Conservation (phyloP, 2,329 filamentous ascomycete species). For the Dendryphion nanum region DNA sequence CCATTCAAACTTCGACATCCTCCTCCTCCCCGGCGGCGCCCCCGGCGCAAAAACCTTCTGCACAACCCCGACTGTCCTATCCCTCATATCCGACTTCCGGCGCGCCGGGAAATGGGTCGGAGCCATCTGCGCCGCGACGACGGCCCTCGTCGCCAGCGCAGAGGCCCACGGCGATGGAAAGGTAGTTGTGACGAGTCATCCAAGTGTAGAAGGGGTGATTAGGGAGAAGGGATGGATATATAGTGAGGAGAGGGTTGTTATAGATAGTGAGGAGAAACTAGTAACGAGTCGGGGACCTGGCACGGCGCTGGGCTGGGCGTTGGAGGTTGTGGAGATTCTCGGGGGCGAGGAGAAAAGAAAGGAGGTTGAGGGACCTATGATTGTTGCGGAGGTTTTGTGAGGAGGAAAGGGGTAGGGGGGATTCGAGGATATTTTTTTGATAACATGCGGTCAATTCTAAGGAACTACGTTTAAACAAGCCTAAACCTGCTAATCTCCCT, state of each 20-base stretch:
- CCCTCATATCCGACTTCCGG: slow-evolving; percentile 31
- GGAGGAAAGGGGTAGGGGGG: no score
- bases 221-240: slow-evolving; percentile 34
- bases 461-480: slow-evolving; percentile 1
- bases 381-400: slow-evolving; percentile 35
- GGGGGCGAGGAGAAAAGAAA: slow-evolving; percentile 47
- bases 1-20: slow-evolving; percentile 26
- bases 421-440: no score
- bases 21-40: slow-evolving; percentile 40
- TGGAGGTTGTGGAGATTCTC: slow-evolving; percentile 39
- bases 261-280: slow-evolving; percentile 33
- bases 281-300: slow-evolving; percentile 40
- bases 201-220: slow-evolving; percentile 35
- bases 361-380: slow-evolving; percentile 50
- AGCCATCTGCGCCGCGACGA: slow-evolving; percentile 40
- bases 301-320: slow-evolving; percentile 37
- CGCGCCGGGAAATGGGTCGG: slow-evolving; percentile 31
- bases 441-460: no score
- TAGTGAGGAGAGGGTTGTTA: slow-evolving; percentile 35
- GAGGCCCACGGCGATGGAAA: slow-evolving; percentile 16
- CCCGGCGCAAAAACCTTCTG: slow-evolving; percentile 38
- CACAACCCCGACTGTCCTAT: slow-evolving; percentile 16
- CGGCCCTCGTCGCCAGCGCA: slow-evolving; percentile 33
- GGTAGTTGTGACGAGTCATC: slow-evolving; percentile 37
- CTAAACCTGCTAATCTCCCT: neutral